These are phyloP conservation scores for Trichophaea hybrida DNA, from an alignment of 2,329 filamentous ascomycete species.

Conservation along the genomic window DNA sequence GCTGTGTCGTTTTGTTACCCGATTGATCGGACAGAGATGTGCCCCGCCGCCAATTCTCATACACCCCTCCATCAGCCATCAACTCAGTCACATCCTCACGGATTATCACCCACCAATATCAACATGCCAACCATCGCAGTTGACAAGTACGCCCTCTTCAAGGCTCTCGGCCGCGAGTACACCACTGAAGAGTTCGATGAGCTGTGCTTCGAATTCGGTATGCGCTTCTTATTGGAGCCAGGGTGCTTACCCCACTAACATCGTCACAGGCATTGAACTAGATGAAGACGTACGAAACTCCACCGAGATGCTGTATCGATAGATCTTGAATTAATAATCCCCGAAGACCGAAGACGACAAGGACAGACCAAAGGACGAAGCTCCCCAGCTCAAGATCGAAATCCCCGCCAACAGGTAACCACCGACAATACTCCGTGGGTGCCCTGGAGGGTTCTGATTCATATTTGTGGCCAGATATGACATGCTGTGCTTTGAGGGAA, in stretches of 20 bases:
- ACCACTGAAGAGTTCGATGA: conserved; percentile 93
- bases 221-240: not conserved
- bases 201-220: conserved; percentile 92
- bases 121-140: conserved; percentile 93
- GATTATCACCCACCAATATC: not conserved
- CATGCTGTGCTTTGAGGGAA: conserved; percentile 95
- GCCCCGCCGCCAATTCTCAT: not conserved
- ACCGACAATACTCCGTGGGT: not conserved
- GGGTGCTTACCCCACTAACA: not conserved
- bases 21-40: not conserved
- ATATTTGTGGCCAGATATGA: conserved; percentile 43
- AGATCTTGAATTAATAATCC: conserved; percentile 8
- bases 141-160: conserved; percentile 89
- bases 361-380: conserved; percentile 49
- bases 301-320: not conserved
- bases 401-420: conserved; percentile 79
- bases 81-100: conserved; percentile 12
- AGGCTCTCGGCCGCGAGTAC: conserved; percentile 79
- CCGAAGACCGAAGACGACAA: conserved; percentile 42
- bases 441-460: not conserved
- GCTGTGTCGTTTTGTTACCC: no score
- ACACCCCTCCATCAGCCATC: conserved; percentile 19
- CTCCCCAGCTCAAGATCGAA: conserved; percentile 92
- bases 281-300: conserved; percentile 60
- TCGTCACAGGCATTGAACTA: conserved; percentile 58